Evolutionary conservation across 768 basidiomycete genomes (phyloP), one percentile per base, ranked within the genome.

Genomic region (Naganishia randhawae): DNA sequence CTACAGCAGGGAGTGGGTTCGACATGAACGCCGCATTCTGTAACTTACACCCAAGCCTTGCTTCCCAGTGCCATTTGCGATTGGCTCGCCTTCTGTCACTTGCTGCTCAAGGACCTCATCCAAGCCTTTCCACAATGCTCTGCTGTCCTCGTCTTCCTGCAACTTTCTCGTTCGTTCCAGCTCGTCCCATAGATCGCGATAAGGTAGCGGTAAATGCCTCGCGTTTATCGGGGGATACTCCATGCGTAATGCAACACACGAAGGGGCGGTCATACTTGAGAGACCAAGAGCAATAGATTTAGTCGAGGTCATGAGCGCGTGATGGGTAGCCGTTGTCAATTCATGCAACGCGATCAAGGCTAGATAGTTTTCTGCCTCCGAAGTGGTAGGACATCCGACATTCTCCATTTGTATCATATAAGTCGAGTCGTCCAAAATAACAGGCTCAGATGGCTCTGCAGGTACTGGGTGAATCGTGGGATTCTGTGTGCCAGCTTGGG

Each of bases 101-200:
- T 50, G 45, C 8, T 48, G 50, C 16, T 85, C 84, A n/a, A 89
- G 75, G 22, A 95, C 85, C 17, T 77, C 80, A 67, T 84, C 83
- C 57, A 95, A 77, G 66, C 84, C 87, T 7, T 83, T 83, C 92
- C 96, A 94, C 13, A 87, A 79, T 9, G 77, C 79, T 33, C 90
- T 82, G 75, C 94, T 93, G 22, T 81, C 83, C 22, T 75, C 77
- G 69, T 91, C 87, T 65, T 89, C 87, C 35, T 81, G 82, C 7
- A 74, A 69, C 73, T 87, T 89, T 72, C 90, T 84, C 31, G 82
- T 80, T 3, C 72, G 76, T 73, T 93, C 92, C 17, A 97, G 81
- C 77, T 94, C 91, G 65, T 91, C 89, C 95, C 95, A 99, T 19
- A 99, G 82, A 77, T 92, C 89, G 70, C 92, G 85, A 79, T 88